Conservation (phyloP, 805 yeast species). For the Saturnispora besseyi region DNA sequence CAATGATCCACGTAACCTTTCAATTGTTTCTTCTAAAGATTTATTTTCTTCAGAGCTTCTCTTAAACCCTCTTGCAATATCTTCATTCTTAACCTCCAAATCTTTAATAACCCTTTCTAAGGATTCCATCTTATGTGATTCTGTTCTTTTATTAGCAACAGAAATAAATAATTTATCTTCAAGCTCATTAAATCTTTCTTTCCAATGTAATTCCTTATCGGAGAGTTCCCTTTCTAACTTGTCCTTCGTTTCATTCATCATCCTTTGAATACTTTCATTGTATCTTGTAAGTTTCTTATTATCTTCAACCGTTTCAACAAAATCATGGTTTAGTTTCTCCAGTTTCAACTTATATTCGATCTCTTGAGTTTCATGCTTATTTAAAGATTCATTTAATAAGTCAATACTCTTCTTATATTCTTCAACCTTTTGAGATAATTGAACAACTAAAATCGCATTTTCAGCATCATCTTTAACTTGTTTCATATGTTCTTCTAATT, state of each 20-base stretch:
- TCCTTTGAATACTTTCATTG: constrained; percentile 40
- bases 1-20: constrained; percentile 37
- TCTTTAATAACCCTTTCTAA: constrained; percentile 49
- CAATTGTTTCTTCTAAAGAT: constrained; percentile 43
- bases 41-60: constrained; percentile 52
- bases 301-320: constrained; percentile 54
- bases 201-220: constrained; percentile 47
- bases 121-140: constrained; percentile 39
- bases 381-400: constrained; percentile 25
- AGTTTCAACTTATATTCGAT: constrained; percentile 13
- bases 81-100: constrained; percentile 41
- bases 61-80: constrained; percentile 41
- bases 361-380: constrained; percentile 17
- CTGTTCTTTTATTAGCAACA: constrained; percentile 41
- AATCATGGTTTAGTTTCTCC: constrained; percentile 40
- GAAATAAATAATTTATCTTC: constrained; percentile 42
- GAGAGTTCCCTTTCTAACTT: constrained; percentile 45
- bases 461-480: constrained; percentile 26
- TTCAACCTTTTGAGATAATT: constrained; percentile 29
- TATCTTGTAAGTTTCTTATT: constrained; percentile 52
- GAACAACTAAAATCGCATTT: constrained; percentile 24
- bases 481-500: constrained; percentile 31
- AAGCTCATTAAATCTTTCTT: constrained; percentile 42
- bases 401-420: constrained; percentile 26
- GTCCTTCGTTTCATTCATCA: constrained; percentile 38